Base-by-base conservation (phyloP, 1,284 basidiomycete genomes). In the Pholiota adiposa region DNA sequence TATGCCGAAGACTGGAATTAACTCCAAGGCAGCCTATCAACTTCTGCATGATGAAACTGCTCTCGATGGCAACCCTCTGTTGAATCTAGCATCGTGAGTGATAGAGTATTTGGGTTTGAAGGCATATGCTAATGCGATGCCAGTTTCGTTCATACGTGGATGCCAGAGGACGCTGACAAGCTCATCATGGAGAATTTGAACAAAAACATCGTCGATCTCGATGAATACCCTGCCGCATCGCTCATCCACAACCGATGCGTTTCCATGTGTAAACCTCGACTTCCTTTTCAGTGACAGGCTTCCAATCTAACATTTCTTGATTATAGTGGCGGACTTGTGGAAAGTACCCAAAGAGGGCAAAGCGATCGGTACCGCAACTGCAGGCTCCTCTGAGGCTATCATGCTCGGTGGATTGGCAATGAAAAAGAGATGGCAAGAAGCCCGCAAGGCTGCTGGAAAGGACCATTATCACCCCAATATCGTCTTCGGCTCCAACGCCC, bases 391-490 rank as follows among this genome's bases (percentile, higher is more conserved):
- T 14, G 88, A 91, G 71, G 88, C 88, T 2, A 90, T 92, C 74
- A 87, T 89, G 84, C 84, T 91, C 14, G 88, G 85, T 14, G 89
- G 88, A 40, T 76, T 92, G 2, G 87, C 90, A 0, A 80, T 91
- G 75, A 92, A 92, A 76, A 86, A 86, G 70, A 78, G 81, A 43
- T 92, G 90, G 90, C 89, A 92, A 73, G 84, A 84, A 48, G 77
- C 76, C 57, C 80, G 84, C 67, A 89, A 88, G 73, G 81, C 79
- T 0, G 81, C 80, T 14, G 90, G 88, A 43, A 89, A 89, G 72
- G 79, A 82, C 62, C 77, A 81, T 60, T 82, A 79, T 70, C 78
- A 85, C 48, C 86, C 85, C 54, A 85, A 87, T 70, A 79, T 87
- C 56, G 78, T 88, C 41, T 83, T 86, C 68, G 84, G 87, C 29